Evolutionary conservation across 2,329 filamentous ascomycete genomes (phyloP).

Genomic region (Leptosphaerulina australis): DNA sequence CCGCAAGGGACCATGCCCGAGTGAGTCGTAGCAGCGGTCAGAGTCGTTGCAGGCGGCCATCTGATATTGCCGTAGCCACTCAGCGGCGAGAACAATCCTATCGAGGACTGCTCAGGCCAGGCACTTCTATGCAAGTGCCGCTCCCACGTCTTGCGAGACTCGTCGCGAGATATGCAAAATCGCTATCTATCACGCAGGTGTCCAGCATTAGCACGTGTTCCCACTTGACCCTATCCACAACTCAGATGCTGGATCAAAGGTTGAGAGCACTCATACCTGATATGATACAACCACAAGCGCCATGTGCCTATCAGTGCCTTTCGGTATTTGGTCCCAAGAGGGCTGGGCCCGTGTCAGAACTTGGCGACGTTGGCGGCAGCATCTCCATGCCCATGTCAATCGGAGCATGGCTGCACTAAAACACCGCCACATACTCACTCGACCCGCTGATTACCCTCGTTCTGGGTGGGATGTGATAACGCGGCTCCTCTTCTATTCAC

Average conservation of each 20-base stretch:
- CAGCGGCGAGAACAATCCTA: constrained; percentile 12
- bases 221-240: background rate
- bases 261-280: background rate
- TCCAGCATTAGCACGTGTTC: background rate
- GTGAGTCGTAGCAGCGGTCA: constrained; percentile 8
- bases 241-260: background rate
- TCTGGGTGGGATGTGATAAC: constrained; percentile 17
- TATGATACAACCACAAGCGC: constrained; percentile 8
- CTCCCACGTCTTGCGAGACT: constrained; percentile 1
- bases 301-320: constrained; percentile 14
- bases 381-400: constrained; percentile 4
- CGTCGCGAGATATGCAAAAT: constrained; percentile 7
- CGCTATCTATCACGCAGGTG: constrained; percentile 17
- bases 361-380: constrained; percentile 19
- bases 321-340: constrained; percentile 14
- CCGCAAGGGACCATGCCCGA: constrained; percentile 1
- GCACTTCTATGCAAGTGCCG: constrained; percentile 6
- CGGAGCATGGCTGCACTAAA: constrained; percentile 12
- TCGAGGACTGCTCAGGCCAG: constrained; percentile 4
- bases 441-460: constrained; percentile 18
- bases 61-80: constrained; percentile 20
- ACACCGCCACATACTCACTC: constrained; percentile 17
- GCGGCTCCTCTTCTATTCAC: constrained; percentile 16
- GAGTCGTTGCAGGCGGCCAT: constrained; percentile 5
- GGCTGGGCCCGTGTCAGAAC: constrained; percentile 9